Conservation (phyloP, 331 rosid species). For the Telfairia occidentalis region DNA sequence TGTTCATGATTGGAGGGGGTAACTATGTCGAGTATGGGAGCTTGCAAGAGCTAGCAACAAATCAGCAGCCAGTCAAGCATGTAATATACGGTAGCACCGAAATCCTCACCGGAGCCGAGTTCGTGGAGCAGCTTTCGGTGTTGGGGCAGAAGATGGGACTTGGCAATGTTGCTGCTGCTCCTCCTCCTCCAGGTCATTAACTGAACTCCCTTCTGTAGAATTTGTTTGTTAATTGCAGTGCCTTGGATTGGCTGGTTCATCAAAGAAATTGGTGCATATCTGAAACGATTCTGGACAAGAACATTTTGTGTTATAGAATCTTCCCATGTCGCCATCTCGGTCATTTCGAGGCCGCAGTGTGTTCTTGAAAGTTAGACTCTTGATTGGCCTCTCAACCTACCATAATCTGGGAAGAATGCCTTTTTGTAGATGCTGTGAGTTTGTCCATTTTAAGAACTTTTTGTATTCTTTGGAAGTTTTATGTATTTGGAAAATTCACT, state of each 20-base stretch:
- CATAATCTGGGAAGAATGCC: background rate
- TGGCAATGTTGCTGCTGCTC: background rate
- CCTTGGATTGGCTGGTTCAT: background rate
- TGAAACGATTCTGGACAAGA: background rate
- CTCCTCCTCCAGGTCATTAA: slow-evolving; percentile 8
- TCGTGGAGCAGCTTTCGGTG: slow-evolving; percentile 71
- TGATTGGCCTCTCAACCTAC: background rate
- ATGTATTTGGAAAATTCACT: background rate
- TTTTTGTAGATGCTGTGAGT: slow-evolving; percentile 6
- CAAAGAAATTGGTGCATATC: background rate
- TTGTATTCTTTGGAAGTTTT: slow-evolving; percentile 2
- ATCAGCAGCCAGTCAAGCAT: slow-evolving; percentile 68
- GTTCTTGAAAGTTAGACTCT: background rate
- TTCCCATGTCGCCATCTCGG: background rate
- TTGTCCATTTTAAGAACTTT: background rate
- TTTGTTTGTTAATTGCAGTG: background rate
- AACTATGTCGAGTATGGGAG: slow-evolving; percentile 80
- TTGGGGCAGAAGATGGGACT: slow-evolving; percentile 88
- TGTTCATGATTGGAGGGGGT: slow-evolving; percentile 90
- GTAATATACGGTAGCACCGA: slow-evolving; percentile 76
- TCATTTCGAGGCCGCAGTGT: background rate
- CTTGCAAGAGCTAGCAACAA: slow-evolving; percentile 62
- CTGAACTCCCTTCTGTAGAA: background rate
- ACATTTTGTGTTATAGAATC: background rate
- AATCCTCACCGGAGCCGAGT: slow-evolving; percentile 76